Evolutionary conservation across 1,284 basidiomycete genomes (phyloP).

Genomic region (Coriolopsis trogii): DNA sequence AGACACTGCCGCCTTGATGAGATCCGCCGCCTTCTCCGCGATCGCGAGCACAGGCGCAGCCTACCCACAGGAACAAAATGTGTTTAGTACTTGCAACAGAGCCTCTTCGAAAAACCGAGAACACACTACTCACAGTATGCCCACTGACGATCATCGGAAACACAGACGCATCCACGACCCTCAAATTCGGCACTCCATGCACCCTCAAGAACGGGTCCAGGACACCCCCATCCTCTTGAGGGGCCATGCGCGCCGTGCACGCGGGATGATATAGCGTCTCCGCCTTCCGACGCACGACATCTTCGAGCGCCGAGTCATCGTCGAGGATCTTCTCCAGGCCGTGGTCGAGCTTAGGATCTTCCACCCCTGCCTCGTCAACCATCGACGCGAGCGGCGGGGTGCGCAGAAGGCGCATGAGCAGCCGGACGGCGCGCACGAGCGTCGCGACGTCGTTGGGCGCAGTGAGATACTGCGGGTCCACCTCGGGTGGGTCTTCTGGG

Average conservation of each 20-base stretch:
- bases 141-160: slow-evolving; percentile 62
- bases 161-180: slow-evolving; percentile 63
- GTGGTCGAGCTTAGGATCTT: slow-evolving; percentile 33
- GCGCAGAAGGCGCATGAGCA: slow-evolving; percentile 51
- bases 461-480: slow-evolving; percentile 55
- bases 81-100: background rate
- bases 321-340: slow-evolving; percentile 31
- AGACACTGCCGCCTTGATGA: slow-evolving; percentile 50
- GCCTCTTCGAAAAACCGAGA: background rate
- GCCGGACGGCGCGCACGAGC: slow-evolving; percentile 54
- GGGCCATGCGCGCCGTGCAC: slow-evolving; percentile 63
- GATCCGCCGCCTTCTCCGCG: slow-evolving; percentile 66
- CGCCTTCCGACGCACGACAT: slow-evolving; percentile 46
- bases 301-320: slow-evolving; percentile 35
- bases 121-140: slow-evolving; percentile 53
- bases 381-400: slow-evolving; percentile 51
- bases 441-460: slow-evolving; percentile 57
- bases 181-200: slow-evolving; percentile 43
- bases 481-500: slow-evolving; percentile 44
- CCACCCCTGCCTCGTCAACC: slow-evolving; percentile 42
- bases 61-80: slow-evolving; percentile 38
- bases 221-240: slow-evolving; percentile 43
- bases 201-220: slow-evolving; percentile 42
- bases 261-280: slow-evolving; percentile 65
- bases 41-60: slow-evolving; percentile 59